Base-by-base conservation (phyloP, 1,139 yeast genomes). In the Kodamaea fungicola region DNA sequence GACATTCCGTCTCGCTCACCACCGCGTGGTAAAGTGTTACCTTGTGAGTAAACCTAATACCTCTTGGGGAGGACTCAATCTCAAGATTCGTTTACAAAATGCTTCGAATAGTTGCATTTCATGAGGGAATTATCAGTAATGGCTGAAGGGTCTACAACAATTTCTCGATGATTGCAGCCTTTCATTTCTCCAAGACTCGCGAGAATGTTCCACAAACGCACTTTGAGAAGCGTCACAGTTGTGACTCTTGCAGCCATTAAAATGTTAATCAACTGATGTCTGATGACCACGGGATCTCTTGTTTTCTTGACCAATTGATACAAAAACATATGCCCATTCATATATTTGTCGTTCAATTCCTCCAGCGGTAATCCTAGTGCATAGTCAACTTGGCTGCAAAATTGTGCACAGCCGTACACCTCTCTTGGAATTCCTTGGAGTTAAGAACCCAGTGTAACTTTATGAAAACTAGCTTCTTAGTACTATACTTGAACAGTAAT, bases 41-140 rank as follows among this genome's bases (percentile, higher is more conserved):
- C 69, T 37, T 62, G 8, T 61, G 57, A 19, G 78, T 70, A 28
- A 59, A 56, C 39, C 83, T 63, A 51, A 64, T 65, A 48, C 77
- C 77, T 30, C 62, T 51, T 19, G 82, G 81, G 74, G 62, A 8
- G 82, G 83, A 46, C 74, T 76, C 44, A 76, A 51, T 44, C 82
- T 63, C 42, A 77, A 65, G 4, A 62, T 54, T 77, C 83, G 49
- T 73, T 74, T 31, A 77, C 49, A 30, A 74, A 71, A 35, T 61
- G 60, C 44, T 65, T 64, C 46, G 74, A 62, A 49, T 73, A 74
- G 38, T 62, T 66, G 51, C 76, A 71, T 37, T 64, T 64, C 55
- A 74, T 74, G 44, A 77, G 62, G 6, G 69, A 55, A 47, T 74
- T 80, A 45, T 75, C 76, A 5, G 76, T 62, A 35, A 71, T 62